Base-by-base conservation (phyloP, 305 asterid species). In the Ilex paraguariensis region DNA sequence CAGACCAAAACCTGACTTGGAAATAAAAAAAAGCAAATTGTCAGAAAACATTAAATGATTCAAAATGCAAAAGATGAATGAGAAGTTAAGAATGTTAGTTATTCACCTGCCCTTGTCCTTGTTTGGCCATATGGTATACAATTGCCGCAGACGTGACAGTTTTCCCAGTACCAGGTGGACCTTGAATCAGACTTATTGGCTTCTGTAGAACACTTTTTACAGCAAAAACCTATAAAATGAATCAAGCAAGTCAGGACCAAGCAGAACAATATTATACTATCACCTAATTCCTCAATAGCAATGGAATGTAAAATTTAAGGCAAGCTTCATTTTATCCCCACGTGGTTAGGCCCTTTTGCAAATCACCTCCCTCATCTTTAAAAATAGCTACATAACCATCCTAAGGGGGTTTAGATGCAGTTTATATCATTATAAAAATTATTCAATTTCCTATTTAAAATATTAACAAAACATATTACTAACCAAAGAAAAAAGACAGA, bases 121-220 rank as follows among this genome's bases (percentile, higher is more conserved):
- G 99, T 72, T 94, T 94, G 66, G 99, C 98, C 99, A 94, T 94
- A 77, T 94, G 99, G 75, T 90, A 94, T 61, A 94, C 97, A 72
- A 94, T 94, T 65, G 99, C 97, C 59, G 99, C 99, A 30, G 98
- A 94, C 39, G 99, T 94, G 75, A 94, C 99, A 42, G 99, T 94
- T 84, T 94, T 94, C 64, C 99, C 99, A 62, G 98, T 94, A 70
- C 99, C 99, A 21, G 98, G 98, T 13, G 98, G 98, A 51, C 99
- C 99, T 80, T 94, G 99, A 75, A 94, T 94, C 66, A 94, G 84
- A 84, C 96, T 94, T 60, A 94, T 82, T 54, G 99, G 99, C 83
- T 94, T 94, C 66, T 94, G 98, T 28, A 90, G 84, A 62, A 94
- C 99, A 78, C 96, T 94, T 82, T 94, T 94, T 64, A 94, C 99